Evolutionary conservation across 1,139 yeast genomes (phyloP).

Genomic region (Barnettozyma hawaiiensis): DNA sequence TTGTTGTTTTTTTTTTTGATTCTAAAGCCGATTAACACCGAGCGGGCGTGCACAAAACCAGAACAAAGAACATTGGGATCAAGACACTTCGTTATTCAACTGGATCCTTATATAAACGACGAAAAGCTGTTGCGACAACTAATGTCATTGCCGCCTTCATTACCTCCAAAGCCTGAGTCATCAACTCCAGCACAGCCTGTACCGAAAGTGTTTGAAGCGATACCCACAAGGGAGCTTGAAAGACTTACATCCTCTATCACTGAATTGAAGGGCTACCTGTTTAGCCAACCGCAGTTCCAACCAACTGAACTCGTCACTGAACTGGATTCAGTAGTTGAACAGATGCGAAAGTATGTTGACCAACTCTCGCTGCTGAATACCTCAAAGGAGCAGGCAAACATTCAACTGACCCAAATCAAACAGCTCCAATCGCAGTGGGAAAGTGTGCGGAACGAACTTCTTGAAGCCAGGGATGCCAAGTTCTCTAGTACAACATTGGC

Average conservation of each 20-base stretch:
- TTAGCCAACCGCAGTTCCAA: slow-evolving; percentile 16
- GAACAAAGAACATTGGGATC: too few relatives aligned
- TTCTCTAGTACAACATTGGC: slow-evolving; percentile 20
- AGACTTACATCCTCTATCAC: slow-evolving; percentile 24
- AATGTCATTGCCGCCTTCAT: slow-evolving; percentile 9
- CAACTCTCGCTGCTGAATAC: slow-evolving; percentile 12
- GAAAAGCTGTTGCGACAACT: too few relatives aligned
- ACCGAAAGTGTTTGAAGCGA: slow-evolving; percentile 22
- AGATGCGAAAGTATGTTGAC: slow-evolving; percentile 12
- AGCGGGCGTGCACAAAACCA: too few relatives aligned
- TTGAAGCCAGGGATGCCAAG: slow-evolving; percentile 14
- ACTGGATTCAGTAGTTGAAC: slow-evolving; percentile 10
- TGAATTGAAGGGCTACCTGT: slow-evolving; percentile 28
- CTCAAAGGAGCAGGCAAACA: slow-evolving; percentile 14
- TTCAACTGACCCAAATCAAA: slow-evolving; percentile 8
- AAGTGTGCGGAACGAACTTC: slow-evolving; percentile 25
- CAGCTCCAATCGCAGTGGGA: slow-evolving; percentile 16
- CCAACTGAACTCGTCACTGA: slow-evolving; percentile 10
- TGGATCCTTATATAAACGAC: too few relatives aligned
- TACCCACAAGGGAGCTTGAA: slow-evolving; percentile 27
- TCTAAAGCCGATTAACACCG: neutral
- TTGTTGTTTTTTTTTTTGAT: too few relatives aligned
- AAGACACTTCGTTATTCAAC: too few relatives aligned
- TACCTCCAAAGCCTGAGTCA: slow-evolving; percentile 12
- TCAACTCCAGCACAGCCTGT: slow-evolving; percentile 7